Conservation (phyloP, 805 yeast genomes). For the Saturnispora diversa region DNA sequence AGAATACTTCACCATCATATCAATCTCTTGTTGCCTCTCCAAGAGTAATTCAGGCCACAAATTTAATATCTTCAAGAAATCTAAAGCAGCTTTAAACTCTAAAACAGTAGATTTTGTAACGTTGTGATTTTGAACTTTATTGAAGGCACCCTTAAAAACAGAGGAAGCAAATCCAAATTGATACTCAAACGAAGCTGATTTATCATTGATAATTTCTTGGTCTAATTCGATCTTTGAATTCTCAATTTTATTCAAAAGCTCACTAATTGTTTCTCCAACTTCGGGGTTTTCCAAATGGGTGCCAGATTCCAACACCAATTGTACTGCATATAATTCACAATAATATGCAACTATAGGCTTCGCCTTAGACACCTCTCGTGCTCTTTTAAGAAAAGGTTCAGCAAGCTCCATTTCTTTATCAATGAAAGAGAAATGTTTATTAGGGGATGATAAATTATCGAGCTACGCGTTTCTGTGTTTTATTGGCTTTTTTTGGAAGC, state of each 20-base stretch:
- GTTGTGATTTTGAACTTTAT: constrained; percentile 38
- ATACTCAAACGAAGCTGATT: constrained; percentile 48
- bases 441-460: neutral
- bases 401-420: constrained; percentile 25
- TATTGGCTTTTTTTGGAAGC: too few relatives aligned
- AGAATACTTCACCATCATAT: constrained; percentile 45
- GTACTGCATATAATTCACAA: constrained; percentile 66
- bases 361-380: constrained; percentile 45
- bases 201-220: constrained; percentile 47
- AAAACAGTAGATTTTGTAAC: constrained; percentile 40
- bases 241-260: constrained; percentile 49
- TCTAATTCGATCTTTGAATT: constrained; percentile 33
- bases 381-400: constrained; percentile 43
- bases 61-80: constrained; percentile 43
- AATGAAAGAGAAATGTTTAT: neutral
- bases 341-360: constrained; percentile 70
- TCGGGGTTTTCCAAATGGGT: constrained; percentile 50
- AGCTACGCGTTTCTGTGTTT: constrained; percentile 1
- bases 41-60: constrained; percentile 32
- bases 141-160: constrained; percentile 47
- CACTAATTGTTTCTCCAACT: constrained; percentile 51
- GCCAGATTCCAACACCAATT: constrained; percentile 53
- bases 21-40: constrained; percentile 20
- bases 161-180: constrained; percentile 49
- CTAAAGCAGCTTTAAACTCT: constrained; percentile 46